Evolutionary conservation across 192 early-diverging fungal genomes (phyloP).

Genomic region (Ramicandelaber brevisporus): DNA sequence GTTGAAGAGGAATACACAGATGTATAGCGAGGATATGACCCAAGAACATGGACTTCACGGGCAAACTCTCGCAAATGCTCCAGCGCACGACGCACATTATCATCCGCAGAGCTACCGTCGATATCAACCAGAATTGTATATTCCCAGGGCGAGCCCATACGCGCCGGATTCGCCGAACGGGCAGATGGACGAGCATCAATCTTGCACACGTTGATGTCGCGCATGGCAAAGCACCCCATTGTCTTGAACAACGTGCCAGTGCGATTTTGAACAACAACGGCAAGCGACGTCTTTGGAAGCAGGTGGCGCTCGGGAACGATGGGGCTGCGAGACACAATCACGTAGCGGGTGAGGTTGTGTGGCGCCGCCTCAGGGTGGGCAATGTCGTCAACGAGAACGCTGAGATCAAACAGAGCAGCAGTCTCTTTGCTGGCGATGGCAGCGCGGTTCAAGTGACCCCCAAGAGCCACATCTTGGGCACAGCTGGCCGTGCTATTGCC

Average conservation of each 20-base stretch:
- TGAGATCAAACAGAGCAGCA: too few relatives aligned
- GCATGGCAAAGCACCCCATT: conserved; percentile 3
- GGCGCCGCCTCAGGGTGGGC: too few relatives aligned
- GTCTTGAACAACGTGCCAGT: conserved; percentile 3
- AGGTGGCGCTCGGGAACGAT: conserved; percentile 1
- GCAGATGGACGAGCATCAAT: conserved; percentile 1
- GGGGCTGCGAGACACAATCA: not conserved
- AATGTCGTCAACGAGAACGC: too few relatives aligned
- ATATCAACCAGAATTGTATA: conserved; percentile 1
- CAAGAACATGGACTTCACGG: not conserved
- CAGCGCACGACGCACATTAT: not conserved
- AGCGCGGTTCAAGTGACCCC: too few relatives aligned
- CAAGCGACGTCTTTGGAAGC: conserved; percentile 1
- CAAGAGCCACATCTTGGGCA: too few relatives aligned
- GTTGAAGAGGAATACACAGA: not conserved
- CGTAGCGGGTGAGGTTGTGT: conserved; percentile 1
- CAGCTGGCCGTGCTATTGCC: too few relatives aligned
- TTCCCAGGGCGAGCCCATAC: conserved; percentile 1
- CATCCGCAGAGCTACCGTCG: not conserved
- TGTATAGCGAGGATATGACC: conserved; percentile 1
- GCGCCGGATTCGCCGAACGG: not conserved
- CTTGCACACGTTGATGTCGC: conserved; percentile 4
- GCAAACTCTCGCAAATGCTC: not conserved
- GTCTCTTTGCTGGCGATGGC: too few relatives aligned
- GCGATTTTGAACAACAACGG: conserved; percentile 1